Evolutionary conservation across 1,139 yeast species (phyloP).

Genomic region (Magnusiomyces starmeri): DNA sequence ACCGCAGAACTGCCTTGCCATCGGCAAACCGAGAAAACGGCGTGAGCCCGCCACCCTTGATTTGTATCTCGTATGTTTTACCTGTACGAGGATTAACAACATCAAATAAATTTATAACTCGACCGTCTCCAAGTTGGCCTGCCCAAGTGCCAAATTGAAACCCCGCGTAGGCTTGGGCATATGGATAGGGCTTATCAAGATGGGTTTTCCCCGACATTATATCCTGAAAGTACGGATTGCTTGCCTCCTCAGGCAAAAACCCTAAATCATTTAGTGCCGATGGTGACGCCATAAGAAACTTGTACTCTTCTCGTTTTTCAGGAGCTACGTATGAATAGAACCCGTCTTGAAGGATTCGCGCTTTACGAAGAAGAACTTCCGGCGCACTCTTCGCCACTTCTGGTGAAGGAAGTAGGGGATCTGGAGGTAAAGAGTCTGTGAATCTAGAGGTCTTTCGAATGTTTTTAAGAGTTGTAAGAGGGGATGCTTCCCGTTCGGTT

Average conservation of each 20-base stretch:
- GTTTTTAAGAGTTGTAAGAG: slow-evolving; percentile 17
- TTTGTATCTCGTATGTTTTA: slow-evolving; percentile 56
- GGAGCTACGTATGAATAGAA: slow-evolving; percentile 36
- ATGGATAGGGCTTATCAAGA: slow-evolving; percentile 50
- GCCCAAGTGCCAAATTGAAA: slow-evolving; percentile 96
- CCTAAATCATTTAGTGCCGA: slow-evolving; percentile 58
- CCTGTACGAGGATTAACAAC: slow-evolving; percentile 38
- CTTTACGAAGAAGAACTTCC: slow-evolving; percentile 41
- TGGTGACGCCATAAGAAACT: slow-evolving; percentile 52
- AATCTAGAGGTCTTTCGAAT: slow-evolving; percentile 42
- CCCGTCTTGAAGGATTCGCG: slow-evolving; percentile 80
- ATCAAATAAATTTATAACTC: slow-evolving; percentile 78
- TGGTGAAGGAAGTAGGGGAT: slow-evolving; percentile 47
- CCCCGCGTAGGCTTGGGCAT: slow-evolving; percentile 90
- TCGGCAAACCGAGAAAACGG: slow-evolving; percentile 94
- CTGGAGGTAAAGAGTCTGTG: slow-evolving; percentile 50
- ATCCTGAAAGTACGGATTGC: slow-evolving; percentile 43
- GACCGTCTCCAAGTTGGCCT: slow-evolving; percentile 94
- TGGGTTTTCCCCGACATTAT: slow-evolving; percentile 58
- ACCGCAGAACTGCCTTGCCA: slow-evolving; percentile 86
- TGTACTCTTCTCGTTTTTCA: slow-evolving; percentile 33
- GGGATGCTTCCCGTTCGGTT: too few relatives aligned
- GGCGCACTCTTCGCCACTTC: slow-evolving; percentile 42
- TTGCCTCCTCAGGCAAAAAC: slow-evolving; percentile 37
- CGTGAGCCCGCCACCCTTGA: slow-evolving; percentile 88